phyloP scores from a whole-genome alignment of 306 rosid species.

The Dicorynia guianensis region DNA sequence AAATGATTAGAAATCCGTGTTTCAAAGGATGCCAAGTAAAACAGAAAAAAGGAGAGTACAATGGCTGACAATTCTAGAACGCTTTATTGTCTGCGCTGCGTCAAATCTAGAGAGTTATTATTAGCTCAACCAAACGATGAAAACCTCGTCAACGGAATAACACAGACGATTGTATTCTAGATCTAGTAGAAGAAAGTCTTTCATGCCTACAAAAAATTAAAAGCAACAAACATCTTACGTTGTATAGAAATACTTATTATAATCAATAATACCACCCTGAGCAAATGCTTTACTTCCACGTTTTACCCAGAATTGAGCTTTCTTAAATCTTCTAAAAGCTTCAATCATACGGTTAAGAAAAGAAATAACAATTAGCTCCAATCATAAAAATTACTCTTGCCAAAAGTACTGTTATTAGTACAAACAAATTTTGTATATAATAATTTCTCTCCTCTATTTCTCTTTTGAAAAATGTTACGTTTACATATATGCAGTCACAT shows the following conservation, averaged over 20 bases:
- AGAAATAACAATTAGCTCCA: background rate
- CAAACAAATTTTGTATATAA: no score
- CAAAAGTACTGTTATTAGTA: no score
- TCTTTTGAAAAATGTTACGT: no score
- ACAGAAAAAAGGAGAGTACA: background rate
- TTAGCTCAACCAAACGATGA: background rate
- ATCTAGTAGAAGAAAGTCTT: background rate
- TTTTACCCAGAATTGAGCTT: background rate
- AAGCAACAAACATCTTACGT: background rate
- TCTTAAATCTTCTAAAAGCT: conserved; percentile 5
- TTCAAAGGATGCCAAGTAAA: background rate
- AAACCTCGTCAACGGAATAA: background rate
- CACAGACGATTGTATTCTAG: background rate
- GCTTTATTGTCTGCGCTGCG: background rate
- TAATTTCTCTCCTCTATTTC: no score
- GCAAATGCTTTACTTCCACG: conserved; percentile 29
- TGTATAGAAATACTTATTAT: background rate
- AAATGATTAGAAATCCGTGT: background rate
- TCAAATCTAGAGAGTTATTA: background rate
- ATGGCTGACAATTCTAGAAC: conserved; percentile 23
- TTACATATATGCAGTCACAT: no score
- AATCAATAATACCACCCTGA: background rate
- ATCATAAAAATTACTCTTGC: background rate
- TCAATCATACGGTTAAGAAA: background rate
- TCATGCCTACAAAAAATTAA: background rate